Evolutionary conservation across 2,329 filamentous ascomycete species (phyloP).

Genomic region (Neoascochyta sp.): DNA sequence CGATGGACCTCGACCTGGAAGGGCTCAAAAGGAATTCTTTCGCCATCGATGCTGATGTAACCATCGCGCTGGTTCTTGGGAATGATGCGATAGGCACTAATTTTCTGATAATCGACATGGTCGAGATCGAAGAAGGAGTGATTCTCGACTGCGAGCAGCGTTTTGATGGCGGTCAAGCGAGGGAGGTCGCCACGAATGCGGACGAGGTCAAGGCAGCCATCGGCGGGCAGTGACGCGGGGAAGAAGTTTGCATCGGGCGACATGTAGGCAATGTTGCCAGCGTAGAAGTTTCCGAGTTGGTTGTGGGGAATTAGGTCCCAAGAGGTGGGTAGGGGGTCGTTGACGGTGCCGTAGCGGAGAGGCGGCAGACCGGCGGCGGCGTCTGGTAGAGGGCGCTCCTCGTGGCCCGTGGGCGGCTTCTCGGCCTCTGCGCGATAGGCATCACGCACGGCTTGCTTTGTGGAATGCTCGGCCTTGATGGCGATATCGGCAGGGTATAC

Average conservation of each 20-base stretch:
- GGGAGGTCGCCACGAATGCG: slow-evolving; percentile 73
- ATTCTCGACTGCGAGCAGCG: slow-evolving; percentile 68
- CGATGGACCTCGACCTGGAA: slow-evolving; percentile 89
- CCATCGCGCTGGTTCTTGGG: slow-evolving; percentile 62
- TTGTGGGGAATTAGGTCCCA: slow-evolving; percentile 74
- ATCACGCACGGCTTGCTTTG: slow-evolving; percentile 69
- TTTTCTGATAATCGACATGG: slow-evolving; percentile 76
- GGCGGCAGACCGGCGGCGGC: slow-evolving; percentile 56
- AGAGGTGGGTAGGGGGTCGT: slow-evolving; percentile 68
- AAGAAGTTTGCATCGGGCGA: slow-evolving; percentile 84
- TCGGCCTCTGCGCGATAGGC: slow-evolving; percentile 56
- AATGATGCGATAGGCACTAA: slow-evolving; percentile 80
- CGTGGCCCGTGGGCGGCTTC: slow-evolving; percentile 17
- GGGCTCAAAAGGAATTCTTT: slow-evolving; percentile 77
- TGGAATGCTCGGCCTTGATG: slow-evolving; percentile 73
- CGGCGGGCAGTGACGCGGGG: slow-evolving; percentile 72
- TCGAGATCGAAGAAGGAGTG: slow-evolving; percentile 76
- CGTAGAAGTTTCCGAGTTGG: slow-evolving; percentile 87
- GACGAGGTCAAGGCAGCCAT: slow-evolving; percentile 83
- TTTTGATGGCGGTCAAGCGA: slow-evolving; percentile 61
- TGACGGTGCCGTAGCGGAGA: slow-evolving; percentile 74
- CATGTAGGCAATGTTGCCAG: slow-evolving; percentile 94
- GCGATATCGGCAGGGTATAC: slow-evolving; percentile 87
- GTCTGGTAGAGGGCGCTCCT: slow-evolving; percentile 22
- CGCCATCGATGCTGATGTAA: slow-evolving; percentile 92